Evolutionary conservation across 2,329 filamentous ascomycete genomes (phyloP), one percentile per base, ranked within the genome.

Genomic region (Clonostachys rosea): DNA sequence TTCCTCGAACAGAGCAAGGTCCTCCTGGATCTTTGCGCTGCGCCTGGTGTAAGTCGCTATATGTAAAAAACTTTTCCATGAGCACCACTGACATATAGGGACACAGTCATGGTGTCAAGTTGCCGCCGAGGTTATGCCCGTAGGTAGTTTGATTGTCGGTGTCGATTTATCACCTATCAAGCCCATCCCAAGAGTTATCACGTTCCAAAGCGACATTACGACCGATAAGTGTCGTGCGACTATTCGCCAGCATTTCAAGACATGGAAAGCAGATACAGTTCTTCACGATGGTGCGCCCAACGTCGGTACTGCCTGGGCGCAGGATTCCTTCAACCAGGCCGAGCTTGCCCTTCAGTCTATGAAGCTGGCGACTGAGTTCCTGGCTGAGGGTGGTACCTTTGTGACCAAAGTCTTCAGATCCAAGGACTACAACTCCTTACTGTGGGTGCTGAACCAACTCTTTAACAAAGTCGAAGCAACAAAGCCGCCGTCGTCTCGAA

Each of bases 1-100:
- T 99, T 99, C 69, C 76, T 99, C 57, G 91, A 97, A 69, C 92
- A 95, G 76, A 95, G 90, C 70, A 95, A 89, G 75, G 94, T 97
- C 59, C 75, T 96, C 51, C 78, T 99, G 65, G 95, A 99, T 85
- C 87, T 99, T 64, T 99, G 94, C 73, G 94, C 94, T 55, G 94
- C 94, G 17, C 94, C 94, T 34, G 94, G 94, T 68, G 86, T 89
- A 76, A 64, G 84, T 58, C 18, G n/a, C 36, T 36, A 6, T 45
- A 16, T 17, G 9, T 33, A 9, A 20, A 16, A n/a, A 43, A 17
- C 34, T 16, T 30, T 30, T 39, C 34, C 3, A n/a, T 13, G 4
- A 46, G 41, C 18, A 34, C 16, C 46, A 49, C 61, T 69, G 56
- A 69, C 54, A n/a, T 24, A 30, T 30, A 30, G 24, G 8, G 24